Base-by-base conservation (phyloP, 306 rosid genomes). In the Ziziphus jujuba region DNA sequence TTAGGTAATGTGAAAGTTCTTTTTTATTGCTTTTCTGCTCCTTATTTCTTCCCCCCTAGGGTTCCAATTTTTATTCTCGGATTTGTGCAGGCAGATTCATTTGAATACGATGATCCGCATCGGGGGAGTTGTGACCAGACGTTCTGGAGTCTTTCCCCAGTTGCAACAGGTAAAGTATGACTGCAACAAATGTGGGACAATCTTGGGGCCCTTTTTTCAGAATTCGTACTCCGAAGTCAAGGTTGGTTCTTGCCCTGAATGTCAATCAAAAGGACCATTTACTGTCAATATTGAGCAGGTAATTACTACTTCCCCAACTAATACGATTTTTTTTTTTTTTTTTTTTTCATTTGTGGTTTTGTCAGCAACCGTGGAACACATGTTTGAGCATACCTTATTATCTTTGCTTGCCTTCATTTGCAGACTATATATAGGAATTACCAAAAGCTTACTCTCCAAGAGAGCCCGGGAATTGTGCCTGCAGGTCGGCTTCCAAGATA, bases 171-270 rank as follows among this genome's bases (percentile, higher is more conserved):
- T 93, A 47, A 93, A 93, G 82, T 93, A 90, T 78, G 99, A 93
- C 76, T 93, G 99, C 77, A 84, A 57, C 80, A 93, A 93, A 75
- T 93, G 99, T 74, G 97, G 97, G 33, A 75, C 97, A 66, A 56
- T 87, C 61, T 69, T 93, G 81, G 99, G 99, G 22, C 99, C 99
- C 1, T 93, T 93, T 75, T 88, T 90, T 63, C 99, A 93, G 80
- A 93, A 88, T 81, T 93, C 99, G 9, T 90, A 93, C 70, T 93
- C 99, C 36, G 99, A 93, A 80, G 96, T 93, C 74, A 90, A 84
- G 79, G 99, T 93, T 74, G 99, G 97, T 59, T 93, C 99, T 55
- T 93, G 99, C 81, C 97, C 99, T 0, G 99, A 93, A 81, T 93
- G 99, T 73, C 96, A 88, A 77, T 90, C 99, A 5, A 90, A 88